Evolutionary conservation across 352 stramenopile species (phyloP).

Genomic region (Phytopythium montanum): DNA sequence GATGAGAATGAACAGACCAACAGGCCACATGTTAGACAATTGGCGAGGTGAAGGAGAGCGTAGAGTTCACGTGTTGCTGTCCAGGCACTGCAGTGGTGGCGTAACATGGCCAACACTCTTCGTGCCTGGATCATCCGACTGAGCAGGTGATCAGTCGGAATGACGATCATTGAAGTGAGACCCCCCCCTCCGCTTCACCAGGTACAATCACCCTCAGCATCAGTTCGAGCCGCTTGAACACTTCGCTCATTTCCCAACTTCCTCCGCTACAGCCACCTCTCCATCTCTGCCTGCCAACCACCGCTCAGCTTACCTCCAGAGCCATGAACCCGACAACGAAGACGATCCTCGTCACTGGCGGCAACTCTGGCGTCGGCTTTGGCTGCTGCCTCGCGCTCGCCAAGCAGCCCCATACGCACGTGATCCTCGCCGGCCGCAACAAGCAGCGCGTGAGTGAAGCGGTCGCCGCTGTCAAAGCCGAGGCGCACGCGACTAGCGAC

Average conservation of each 20-base stretch:
- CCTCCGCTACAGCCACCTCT: neutral
- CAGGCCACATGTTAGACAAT: too few relatives aligned
- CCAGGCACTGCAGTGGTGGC: neutral
- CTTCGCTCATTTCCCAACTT: neutral
- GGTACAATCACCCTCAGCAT: too few relatives aligned
- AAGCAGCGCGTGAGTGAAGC: slow-evolving; percentile 11
- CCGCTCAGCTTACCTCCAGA: neutral
- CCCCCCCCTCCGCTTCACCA: too few relatives aligned
- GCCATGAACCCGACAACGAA: neutral
- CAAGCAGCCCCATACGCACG: slow-evolving; percentile 13
- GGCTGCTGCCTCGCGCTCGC: neutral
- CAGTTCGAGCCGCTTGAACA: neutral
- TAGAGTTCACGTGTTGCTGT: too few relatives aligned
- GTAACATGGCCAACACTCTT: neutral
- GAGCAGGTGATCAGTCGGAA: neutral
- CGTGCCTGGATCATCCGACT: neutral
- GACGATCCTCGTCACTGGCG: slow-evolving; percentile 2
- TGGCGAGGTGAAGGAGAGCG: too few relatives aligned
- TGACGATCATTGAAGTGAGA: neutral
- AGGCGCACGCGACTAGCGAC: neutral
- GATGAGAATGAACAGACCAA: too few relatives aligned
- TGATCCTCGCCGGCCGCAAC: slow-evolving; percentile 4
- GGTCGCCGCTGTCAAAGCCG: neutral
- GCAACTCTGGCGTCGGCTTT: slow-evolving; percentile 6
- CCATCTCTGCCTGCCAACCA: too few relatives aligned